phyloP scores from a whole-genome alignment of 352 stramenopile genomes.

The Globisporangium spiculum region DNA sequence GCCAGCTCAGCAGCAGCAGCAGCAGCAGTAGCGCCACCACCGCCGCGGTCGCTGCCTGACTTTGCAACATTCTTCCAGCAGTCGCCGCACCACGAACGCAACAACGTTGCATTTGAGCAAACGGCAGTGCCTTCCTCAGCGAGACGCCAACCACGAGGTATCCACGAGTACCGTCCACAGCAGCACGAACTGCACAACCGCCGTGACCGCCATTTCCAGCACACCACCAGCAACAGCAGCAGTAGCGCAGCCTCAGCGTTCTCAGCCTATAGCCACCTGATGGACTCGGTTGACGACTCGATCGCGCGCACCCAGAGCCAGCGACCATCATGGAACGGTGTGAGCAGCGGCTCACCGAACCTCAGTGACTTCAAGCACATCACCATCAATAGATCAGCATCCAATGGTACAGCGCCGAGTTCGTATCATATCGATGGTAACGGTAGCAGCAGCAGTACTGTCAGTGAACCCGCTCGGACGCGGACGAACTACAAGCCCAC shows the following conservation, averaged over 20 bases:
- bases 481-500: neutral
- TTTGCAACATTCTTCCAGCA: neutral
- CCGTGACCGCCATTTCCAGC: neutral
- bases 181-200: neutral
- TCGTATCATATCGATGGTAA: too few species aligned
- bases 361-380: neutral
- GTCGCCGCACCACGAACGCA: neutral
- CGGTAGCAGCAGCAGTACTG: neutral
- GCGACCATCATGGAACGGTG: neutral
- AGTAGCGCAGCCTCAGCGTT: neutral
- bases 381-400: neutral
- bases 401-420: neutral
- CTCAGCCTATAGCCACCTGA: neutral
- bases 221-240: too few species aligned
- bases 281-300: neutral
- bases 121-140: neutral
- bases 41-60: neutral
- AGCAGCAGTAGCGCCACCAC: neutral
- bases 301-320: neutral
- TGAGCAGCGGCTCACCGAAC: neutral
- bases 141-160: neutral
- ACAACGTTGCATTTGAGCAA: neutral
- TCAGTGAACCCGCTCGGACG: neutral
- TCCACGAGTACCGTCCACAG: too few species aligned
- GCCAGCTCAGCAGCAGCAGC: neutral